Evolutionary conservation across 352 stramenopile species (phyloP).

Genomic region (Phytophthora sp.): DNA sequence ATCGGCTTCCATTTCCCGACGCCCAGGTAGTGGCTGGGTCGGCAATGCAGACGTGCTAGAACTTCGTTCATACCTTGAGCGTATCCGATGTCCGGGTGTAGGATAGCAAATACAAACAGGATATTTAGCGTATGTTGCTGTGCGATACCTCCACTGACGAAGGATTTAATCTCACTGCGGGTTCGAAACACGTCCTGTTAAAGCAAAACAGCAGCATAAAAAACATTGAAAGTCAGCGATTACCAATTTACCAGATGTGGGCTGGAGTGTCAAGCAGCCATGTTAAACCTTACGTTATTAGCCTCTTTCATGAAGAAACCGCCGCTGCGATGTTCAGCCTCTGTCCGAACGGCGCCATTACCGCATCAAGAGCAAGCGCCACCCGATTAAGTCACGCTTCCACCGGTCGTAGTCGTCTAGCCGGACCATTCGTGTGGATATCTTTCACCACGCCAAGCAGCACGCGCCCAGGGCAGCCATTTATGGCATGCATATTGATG

Average conservation of each 20-base stretch:
- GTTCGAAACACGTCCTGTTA: conserved; percentile 65
- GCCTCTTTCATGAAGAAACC: conserved; percentile 62
- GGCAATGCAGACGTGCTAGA: conserved; percentile 74
- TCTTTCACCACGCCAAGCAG: conserved; percentile 49
- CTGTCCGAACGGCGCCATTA: conserved; percentile 21
- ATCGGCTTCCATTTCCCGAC: conserved; percentile 54
- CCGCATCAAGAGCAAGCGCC: conserved; percentile 17
- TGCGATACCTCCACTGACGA: conserved; percentile 48
- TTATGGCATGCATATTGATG: no score
- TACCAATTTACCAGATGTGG: no score
- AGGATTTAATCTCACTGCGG: conserved; percentile 59
- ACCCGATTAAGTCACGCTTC: conserved; percentile 50
- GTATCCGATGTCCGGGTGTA: conserved; percentile 89
- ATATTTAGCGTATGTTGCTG: conserved; percentile 76
- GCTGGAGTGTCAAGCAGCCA: not conserved
- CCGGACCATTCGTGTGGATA: conserved; percentile 22
- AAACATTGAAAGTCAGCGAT: no score
- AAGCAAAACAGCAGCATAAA: no score
- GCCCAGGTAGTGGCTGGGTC: conserved; percentile 47
- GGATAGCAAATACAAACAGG: conserved; percentile 79
- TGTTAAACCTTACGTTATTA: conserved; percentile 47
- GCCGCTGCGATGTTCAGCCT: conserved; percentile 37
- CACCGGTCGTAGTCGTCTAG: conserved; percentile 36
- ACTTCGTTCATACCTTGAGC: conserved; percentile 97
- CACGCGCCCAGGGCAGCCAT: no score